phyloP scores from a whole-genome alignment of 139 green algal genomes.

The Bryopsis sp. region DNA sequence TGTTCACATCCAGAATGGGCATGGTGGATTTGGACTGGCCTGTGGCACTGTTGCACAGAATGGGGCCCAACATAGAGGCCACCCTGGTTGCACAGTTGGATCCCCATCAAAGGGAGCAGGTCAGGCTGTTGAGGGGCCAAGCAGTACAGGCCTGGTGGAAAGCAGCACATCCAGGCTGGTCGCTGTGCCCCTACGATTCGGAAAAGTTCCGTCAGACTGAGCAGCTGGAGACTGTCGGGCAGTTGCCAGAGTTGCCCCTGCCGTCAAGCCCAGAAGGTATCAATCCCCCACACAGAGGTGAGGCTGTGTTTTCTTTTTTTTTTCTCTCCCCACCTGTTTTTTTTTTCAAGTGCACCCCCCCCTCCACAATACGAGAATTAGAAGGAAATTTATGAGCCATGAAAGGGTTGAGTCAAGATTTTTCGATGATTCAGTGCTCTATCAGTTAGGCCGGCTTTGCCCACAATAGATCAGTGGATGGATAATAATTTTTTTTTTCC shows the following conservation, averaged over 20 bases:
- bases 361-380: no score
- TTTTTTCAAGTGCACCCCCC: no score
- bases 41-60: slow-evolving; percentile 34
- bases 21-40: slow-evolving; percentile 68
- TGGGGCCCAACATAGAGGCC: slow-evolving; percentile 47
- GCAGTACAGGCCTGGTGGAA: slow-evolving; percentile 64
- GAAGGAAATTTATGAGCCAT: no score
- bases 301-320: no score
- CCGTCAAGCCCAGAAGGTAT: no score
- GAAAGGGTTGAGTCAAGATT: no score
- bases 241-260: slow-evolving; percentile 19
- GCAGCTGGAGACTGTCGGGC: slow-evolving; percentile 24
- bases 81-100: slow-evolving; percentile 57
- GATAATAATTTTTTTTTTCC: no score
- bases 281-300: no score
- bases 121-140: slow-evolving; percentile 58
- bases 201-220: slow-evolving; percentile 57
- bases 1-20: slow-evolving; percentile 69
- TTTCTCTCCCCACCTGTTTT: no score
- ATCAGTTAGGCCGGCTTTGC: no score
- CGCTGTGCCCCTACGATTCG: slow-evolving; percentile 66
- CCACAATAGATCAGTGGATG: no score
- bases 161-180: slow-evolving; percentile 67
- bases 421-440: no score
- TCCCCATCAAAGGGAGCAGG: slow-evolving; percentile 60